Percentiles rank a stretch among this genome's conserved stretches.
phyloP scores from a whole-genome alignment of 352 stramenopile species.

The Pythium phragmiticola region DNA sequence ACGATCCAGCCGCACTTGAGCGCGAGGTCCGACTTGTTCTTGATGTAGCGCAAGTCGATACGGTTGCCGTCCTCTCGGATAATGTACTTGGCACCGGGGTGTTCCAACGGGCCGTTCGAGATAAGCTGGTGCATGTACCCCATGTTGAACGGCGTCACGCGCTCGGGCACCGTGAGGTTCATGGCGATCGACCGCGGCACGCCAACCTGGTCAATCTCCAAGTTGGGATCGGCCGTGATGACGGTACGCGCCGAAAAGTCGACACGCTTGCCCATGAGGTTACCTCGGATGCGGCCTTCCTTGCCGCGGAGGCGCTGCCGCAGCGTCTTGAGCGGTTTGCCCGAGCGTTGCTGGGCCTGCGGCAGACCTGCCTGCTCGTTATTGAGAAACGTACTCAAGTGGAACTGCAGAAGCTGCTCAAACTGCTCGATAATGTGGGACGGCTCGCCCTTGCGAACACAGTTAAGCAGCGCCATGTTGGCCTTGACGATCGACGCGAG shows the following conservation, averaged over 20 bases:
- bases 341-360: conserved; percentile 95
- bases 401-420: conserved; percentile 84
- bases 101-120: conserved; percentile 93
- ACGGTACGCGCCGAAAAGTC: conserved; percentile 99
- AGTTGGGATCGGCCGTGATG: conserved; percentile 99
- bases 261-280: conserved; percentile 98
- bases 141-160: conserved; percentile 97
- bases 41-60: conserved; percentile 98
- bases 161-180: conserved; percentile 98
- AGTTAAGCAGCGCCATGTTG: conserved; percentile 95
- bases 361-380: conserved; percentile 97
- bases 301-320: conserved; percentile 98
- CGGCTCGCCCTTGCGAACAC: conserved; percentile 94
- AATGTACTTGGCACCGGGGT: conserved; percentile 97
- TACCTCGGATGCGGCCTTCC: conserved; percentile 97
- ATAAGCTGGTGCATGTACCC: conserved; percentile 94
- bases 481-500: conserved; percentile 98
- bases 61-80: conserved; percentile 93
- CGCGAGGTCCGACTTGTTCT: conserved; percentile 95
- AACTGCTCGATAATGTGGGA: conserved; percentile 96
- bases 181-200: conserved; percentile 95
- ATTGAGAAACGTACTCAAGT: conserved; percentile 94
- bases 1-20: conserved; percentile 98
- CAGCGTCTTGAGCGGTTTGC: conserved; percentile 98
- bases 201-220: conserved; percentile 93